These are phyloP conservation scores for Epichloe sylvatica DNA, from an alignment of 2,329 filamentous ascomycete species.

Conservation along the genomic window DNA sequence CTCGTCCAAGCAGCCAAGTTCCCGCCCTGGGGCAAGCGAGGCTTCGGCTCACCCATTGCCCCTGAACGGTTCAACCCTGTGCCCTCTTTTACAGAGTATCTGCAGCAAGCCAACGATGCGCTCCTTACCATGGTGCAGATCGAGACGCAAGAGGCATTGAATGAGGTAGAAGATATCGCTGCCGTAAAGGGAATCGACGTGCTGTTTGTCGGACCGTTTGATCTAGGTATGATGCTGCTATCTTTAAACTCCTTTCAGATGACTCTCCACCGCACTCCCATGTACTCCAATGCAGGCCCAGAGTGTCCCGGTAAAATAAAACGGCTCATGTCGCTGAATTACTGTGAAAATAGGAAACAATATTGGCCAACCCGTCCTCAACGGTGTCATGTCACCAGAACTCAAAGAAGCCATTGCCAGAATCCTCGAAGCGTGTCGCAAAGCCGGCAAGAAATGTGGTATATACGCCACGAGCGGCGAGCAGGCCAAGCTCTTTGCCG, in stretches of 20 bases:
- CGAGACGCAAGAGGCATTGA: constrained; percentile 49
- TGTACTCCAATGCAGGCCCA: not conserved
- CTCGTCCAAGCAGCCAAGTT: constrained; percentile 37
- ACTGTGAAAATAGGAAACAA: constrained; percentile 33
- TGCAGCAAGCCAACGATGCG: constrained; percentile 33
- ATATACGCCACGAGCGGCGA: constrained; percentile 44
- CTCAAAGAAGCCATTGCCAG: constrained; percentile 45
- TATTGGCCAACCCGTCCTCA: constrained; percentile 46
- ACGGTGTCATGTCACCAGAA: constrained; percentile 43
- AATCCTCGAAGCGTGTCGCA: constrained; percentile 41
- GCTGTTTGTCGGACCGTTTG: constrained; percentile 52
- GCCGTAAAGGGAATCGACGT: constrained; percentile 46
- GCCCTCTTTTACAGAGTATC: constrained; percentile 32
- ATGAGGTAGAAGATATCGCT: constrained; percentile 47
- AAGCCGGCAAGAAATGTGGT: constrained; percentile 52
- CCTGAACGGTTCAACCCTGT: constrained; percentile 28
- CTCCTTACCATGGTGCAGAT: constrained; percentile 55
- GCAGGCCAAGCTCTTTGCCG: constrained; percentile 39
- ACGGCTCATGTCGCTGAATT: not conserved
- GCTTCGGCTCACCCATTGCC: constrained; percentile 36
- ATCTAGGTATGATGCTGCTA: constrained; percentile 31
- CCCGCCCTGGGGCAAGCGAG: constrained; percentile 33
- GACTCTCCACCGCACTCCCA: too few species aligned
- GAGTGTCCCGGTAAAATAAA: not conserved
- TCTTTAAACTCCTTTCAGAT: too few species aligned